These are phyloP conservation scores for Entomortierella chlamydospora DNA, from an alignment of 192 early-diverging fungal genomes.

Conservation along the genomic window DNA sequence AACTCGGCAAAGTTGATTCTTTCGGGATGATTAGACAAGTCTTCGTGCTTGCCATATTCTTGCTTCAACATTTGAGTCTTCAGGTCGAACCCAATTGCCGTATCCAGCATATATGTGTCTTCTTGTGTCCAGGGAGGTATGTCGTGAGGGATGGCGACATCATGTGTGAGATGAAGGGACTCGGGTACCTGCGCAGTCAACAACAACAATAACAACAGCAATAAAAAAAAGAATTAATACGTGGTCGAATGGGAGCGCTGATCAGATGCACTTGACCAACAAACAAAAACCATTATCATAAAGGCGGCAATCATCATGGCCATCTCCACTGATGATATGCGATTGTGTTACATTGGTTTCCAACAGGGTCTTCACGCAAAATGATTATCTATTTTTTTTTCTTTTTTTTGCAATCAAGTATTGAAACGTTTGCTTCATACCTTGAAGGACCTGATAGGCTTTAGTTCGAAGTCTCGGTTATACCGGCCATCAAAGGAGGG, in stretches of 20 bases:
- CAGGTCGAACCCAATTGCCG: constrained; percentile 42
- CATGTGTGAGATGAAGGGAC: constrained; percentile 42
- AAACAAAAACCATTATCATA: no score
- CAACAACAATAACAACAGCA: no score
- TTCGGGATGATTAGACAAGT: constrained; percentile 20
- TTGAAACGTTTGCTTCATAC: neutral
- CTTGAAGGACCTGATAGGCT: neutral
- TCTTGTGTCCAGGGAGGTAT: constrained; percentile 53
- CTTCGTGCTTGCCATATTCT: constrained; percentile 32
- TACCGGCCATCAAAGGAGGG: constrained; percentile 4
- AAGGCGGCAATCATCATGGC: no score
- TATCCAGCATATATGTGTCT: constrained; percentile 46
- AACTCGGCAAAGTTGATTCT: constrained; percentile 52
- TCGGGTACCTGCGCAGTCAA: constrained; percentile 21
- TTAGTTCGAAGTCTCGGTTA: neutral
- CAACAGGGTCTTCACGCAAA: neutral
- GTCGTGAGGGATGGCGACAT: constrained; percentile 58
- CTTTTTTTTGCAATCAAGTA: neutral
- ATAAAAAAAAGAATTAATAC: neutral
- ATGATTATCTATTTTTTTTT: no score
- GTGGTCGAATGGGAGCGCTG: neutral
- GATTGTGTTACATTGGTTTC: neutral
- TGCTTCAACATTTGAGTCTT: constrained; percentile 26
- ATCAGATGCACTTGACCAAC: no score
- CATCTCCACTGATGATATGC: neutral